phyloP scores from a whole-genome alignment of 2,329 filamentous ascomycete species.

The Aspergillus pseudoviridinutans region DNA sequence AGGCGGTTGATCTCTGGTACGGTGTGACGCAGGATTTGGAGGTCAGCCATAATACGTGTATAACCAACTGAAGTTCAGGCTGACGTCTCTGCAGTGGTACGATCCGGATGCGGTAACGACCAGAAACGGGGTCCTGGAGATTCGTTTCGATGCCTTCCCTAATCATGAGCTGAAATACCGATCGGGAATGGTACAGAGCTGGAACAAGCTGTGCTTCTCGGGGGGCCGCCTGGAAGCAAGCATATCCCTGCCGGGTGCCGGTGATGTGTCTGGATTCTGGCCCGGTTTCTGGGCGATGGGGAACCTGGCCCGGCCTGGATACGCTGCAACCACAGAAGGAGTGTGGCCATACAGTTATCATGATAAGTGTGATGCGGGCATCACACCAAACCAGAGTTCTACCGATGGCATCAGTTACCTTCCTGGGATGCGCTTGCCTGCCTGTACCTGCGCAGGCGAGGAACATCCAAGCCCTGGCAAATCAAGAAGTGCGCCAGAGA shows the following conservation, averaged over 20 bases:
- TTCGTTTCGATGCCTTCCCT: slow-evolving; percentile 61
- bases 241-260: slow-evolving; percentile 64
- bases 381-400: slow-evolving; percentile 68
- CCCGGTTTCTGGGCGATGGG: slow-evolving; percentile 75
- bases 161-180: slow-evolving; percentile 65
- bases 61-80: background rate
- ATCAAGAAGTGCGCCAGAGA: slow-evolving; percentile 65
- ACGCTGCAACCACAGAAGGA: slow-evolving; percentile 66
- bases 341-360: slow-evolving; percentile 72
- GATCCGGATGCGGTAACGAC: slow-evolving; percentile 65
- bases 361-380: slow-evolving; percentile 64
- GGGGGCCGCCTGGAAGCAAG: slow-evolving; percentile 66
- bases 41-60: slow-evolving; percentile 35
- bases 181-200: slow-evolving; percentile 71
- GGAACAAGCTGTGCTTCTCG: slow-evolving; percentile 71
- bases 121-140: slow-evolving; percentile 57
- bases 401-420: slow-evolving; percentile 62
- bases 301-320: slow-evolving; percentile 66
- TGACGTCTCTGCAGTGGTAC: slow-evolving; percentile 53
- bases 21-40: slow-evolving; percentile 67
- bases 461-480: slow-evolving; percentile 64
- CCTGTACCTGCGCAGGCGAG: slow-evolving; percentile 60
- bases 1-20: slow-evolving; percentile 68
- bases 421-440: slow-evolving; percentile 66
- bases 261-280: slow-evolving; percentile 67